Evolutionary conservation across 2,329 filamentous ascomycete genomes (phyloP).

Genomic region (Colletotrichum tropicale): DNA sequence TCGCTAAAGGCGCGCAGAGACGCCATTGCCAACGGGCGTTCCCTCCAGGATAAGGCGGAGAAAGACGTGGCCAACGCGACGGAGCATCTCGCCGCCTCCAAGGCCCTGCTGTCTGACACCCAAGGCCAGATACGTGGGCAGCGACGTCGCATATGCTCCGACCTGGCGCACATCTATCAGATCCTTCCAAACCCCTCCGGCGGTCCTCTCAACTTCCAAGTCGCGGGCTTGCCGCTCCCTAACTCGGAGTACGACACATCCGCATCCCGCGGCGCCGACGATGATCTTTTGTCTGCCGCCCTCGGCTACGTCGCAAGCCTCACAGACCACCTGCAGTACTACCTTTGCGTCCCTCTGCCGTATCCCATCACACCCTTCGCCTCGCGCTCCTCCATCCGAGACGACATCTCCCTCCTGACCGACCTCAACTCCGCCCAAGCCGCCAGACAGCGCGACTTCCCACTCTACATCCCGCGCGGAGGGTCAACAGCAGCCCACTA

Average conservation of each 20-base stretch:
- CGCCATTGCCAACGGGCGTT: constrained; percentile 69
- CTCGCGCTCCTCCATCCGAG: constrained; percentile 77
- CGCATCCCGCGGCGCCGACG: constrained; percentile 47
- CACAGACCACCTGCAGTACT: constrained; percentile 78
- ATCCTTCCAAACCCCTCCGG: constrained; percentile 68
- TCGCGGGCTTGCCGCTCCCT: constrained; percentile 78
- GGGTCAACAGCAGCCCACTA: constrained; percentile 75
- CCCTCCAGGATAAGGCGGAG: constrained; percentile 61
- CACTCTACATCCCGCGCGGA: constrained; percentile 70
- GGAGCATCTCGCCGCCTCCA: constrained; percentile 62
- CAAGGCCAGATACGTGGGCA: constrained; percentile 80
- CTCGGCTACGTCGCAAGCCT: constrained; percentile 82
- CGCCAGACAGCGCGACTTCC: constrained; percentile 71
- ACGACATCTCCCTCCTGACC: constrained; percentile 68
- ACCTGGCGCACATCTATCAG: constrained; percentile 78
- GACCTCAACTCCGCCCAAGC: constrained; percentile 30
- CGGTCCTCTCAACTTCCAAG: constrained; percentile 79
- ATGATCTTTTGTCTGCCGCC: constrained; percentile 79
- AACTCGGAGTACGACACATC: constrained; percentile 75
- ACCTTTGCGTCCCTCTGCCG: constrained; percentile 78
- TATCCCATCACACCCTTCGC: constrained; percentile 78
- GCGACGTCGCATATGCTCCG: constrained; percentile 84
- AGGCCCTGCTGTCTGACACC: constrained; percentile 58
- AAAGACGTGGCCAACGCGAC: constrained; percentile 66
- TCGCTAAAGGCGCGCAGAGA: constrained; percentile 70